Evolutionary conservation across 345 rosid species (phyloP), one percentile per base, ranked within the genome.

Genomic region (Physaria fendleri): DNA sequence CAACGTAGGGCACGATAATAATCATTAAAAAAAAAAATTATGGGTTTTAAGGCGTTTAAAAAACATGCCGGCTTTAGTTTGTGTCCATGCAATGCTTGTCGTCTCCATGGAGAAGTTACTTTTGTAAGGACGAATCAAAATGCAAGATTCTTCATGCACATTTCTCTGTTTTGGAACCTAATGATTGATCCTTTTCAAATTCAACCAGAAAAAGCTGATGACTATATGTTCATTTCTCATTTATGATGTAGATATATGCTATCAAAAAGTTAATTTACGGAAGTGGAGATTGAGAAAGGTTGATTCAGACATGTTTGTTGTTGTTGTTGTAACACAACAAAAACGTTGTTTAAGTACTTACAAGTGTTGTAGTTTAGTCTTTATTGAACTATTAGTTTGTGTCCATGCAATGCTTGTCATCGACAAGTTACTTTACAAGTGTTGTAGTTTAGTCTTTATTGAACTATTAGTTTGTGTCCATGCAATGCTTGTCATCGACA

Each of bases 91-190:
- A 57, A 29, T 48, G 27, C 17, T 58, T 66, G 65, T 58, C 45
- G 59, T 57, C 59, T n/a, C n/a, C n/a, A n/a, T n/a, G n/a, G 22
- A 22, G 24, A 28, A 57, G 61, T 43, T 54, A 34, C 48, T 58
- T n/a, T 14, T 32, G 65, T 24, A 49, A 57, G 40, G 59, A 10
- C 51, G 52, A 40, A 32, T 37, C 28, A 51, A 24, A 32, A 48
- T 41, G 0, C 9, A 50, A 40, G 53, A 67, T 24, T 25, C 38
- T 32, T 58, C 16, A 35, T 29, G n/a, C n/a, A n/a, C 33, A 21
- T 65, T 20, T 65, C 33, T 24, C 49, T 66, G 38, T 21, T 66
- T 57, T n/a, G 59, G 43, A 39, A 14, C 45, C 59, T 66, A 58
- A 59, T 14, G 60, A 55, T 15, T 10, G 22, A 55, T 13, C 60